Evolutionary conservation across 2,329 filamentous ascomycete species (phyloP).

Genomic region (Aspergillus chevalieri): DNA sequence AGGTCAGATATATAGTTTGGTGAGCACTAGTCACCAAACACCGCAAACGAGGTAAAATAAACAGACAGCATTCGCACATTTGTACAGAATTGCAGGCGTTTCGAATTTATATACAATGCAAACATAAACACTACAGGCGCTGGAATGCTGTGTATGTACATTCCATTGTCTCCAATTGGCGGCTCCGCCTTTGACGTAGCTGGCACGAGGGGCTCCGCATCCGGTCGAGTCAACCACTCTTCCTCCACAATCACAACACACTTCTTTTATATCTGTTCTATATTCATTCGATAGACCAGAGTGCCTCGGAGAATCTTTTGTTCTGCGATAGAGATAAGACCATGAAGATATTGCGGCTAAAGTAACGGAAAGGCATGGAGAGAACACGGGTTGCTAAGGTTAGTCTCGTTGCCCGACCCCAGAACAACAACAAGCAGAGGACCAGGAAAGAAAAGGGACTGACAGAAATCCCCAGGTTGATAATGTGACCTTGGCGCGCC

Average conservation of each 20-base stretch:
- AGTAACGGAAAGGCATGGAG: conserved; percentile 37
- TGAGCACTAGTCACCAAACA: too few species aligned
- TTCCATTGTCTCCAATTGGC: not conserved
- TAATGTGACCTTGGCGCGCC: conserved; percentile 54
- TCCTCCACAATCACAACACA: not conserved
- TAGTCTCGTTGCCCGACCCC: conserved; percentile 9
- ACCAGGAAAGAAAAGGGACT: not conserved
- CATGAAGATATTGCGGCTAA: conserved; percentile 29
- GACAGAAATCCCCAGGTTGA: conserved; percentile 35
- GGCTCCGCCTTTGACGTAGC: conserved; percentile 3
- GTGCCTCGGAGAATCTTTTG: not conserved
- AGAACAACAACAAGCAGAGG: not conserved
- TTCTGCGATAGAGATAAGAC: conserved; percentile 3
- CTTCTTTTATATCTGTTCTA: not conserved
- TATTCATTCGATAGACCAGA: not conserved
- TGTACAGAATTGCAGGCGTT: too few species aligned
- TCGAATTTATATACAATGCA: too few species aligned
- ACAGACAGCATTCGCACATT: too few species aligned
- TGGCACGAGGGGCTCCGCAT: conserved; percentile 20
- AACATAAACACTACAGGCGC: too few species aligned
- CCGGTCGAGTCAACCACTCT: conserved; percentile 6
- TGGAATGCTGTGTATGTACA: too few species aligned
- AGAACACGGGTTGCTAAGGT: conserved; percentile 41
- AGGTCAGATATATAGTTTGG: too few species aligned
- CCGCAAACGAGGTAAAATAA: too few species aligned